Base-by-base conservation (phyloP, 2,329 filamentous ascomycete species). In the Ceratocystis lukuohia region DNA sequence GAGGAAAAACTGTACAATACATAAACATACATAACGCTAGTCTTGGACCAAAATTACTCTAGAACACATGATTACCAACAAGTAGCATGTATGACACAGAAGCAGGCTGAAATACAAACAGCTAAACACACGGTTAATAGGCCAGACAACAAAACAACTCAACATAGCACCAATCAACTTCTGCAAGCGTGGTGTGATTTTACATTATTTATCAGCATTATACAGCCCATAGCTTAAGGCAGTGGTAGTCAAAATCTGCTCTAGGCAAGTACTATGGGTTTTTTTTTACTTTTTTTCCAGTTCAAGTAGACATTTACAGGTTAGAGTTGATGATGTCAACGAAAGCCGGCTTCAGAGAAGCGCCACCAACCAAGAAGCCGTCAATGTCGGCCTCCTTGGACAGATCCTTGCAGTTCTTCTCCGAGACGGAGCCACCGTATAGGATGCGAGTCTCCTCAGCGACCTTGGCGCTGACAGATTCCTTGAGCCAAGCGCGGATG, bases 381-480 rank as follows among this genome's bases (percentile, higher is more conserved):
- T 99, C 94, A 77, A 99, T 96, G 78, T 99, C 94, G 70, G 84
- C 77, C 84, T 97, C 86, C 82, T 91, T 93, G 76, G 88, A 86
- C 73, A 99, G 84, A 70, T 97, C 93, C 74, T 82, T 84, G 83
- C 90, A 95, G 86, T 99, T 99, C 88, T 96, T 96, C 84, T 96
- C 94, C 76, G 83, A 95, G 73, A 99, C 94, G 73, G 88, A 94
- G 75, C 94, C 94, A 71, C 94, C 94, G 79, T 99, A 99, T 75
- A 99, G 87, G 76, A 99, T 90, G 73, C 94, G 86, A 69, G 92
- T 96, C 80, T 88, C 85, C 70, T 96, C 91, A 61, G 91, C 85
- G 67, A 88, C 89, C 75, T 82, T 79, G 69, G 88, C 82, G 74
- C 84, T 80, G 70, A 95, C 89, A 72, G 92, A 83, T 73, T 86